Conservation (phyloP, 2,329 filamentous ascomycete genomes). For the Trichoderma sp. region DNA sequence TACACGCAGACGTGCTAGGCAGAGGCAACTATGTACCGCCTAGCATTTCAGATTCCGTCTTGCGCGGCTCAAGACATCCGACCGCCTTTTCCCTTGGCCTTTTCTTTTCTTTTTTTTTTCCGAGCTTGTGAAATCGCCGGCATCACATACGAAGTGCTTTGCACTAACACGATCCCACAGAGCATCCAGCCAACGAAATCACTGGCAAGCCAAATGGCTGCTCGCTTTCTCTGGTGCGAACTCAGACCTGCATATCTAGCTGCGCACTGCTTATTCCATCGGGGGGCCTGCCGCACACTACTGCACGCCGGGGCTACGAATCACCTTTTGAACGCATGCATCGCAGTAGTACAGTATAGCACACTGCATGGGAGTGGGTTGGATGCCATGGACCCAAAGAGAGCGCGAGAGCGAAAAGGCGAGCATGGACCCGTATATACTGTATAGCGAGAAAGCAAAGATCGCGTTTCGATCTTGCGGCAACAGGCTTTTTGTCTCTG, state of each 20-base stretch:
- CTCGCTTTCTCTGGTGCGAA: neutral
- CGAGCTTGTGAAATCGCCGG: neutral
- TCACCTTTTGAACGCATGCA: slow-evolving; percentile 19
- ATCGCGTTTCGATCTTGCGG: slow-evolving; percentile 5
- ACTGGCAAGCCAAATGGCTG: neutral
- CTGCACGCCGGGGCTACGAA: slow-evolving; percentile 16
- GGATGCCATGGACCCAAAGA: neutral
- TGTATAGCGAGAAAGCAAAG: neutral
- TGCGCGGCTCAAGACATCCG: neutral
- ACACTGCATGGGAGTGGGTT: neutral
- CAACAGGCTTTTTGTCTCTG: neutral
- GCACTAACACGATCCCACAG: neutral
- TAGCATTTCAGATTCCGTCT: neutral
- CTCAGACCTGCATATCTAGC: slow-evolving; percentile 16
- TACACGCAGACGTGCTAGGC: too few species aligned
- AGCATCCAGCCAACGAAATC: slow-evolving; percentile 14
- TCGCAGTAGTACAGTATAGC: slow-evolving; percentile 5
- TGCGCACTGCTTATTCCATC: slow-evolving; percentile 14
- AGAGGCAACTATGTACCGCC: neutral
- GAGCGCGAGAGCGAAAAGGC: neutral
- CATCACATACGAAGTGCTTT: neutral
- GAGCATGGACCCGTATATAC: neutral
- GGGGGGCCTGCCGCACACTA: slow-evolving; percentile 6
- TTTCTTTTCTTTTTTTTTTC: too few species aligned
- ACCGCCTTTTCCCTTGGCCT: slow-evolving; percentile 2